phyloP scores from a whole-genome alignment of 2,329 filamentous ascomycete genomes.

The Pestalotiopsis sp. region DNA sequence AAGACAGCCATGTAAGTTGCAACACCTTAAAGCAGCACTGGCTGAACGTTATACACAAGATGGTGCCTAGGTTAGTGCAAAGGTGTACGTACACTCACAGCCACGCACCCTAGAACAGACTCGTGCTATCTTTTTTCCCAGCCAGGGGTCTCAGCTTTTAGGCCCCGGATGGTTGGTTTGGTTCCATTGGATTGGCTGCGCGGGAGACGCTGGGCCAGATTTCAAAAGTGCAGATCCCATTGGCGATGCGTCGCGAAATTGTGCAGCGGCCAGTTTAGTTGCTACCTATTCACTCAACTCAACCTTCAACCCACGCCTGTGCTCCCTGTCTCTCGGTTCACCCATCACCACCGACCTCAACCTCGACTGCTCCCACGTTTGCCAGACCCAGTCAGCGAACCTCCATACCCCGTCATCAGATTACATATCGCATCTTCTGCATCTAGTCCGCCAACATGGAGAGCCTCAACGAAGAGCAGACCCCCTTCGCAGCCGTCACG shows the following conservation, averaged over 20 bases:
- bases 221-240: slow-evolving; percentile 15
- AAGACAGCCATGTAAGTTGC: neutral
- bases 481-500: slow-evolving; percentile 87
- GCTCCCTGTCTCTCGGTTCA: neutral
- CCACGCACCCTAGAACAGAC: neutral
- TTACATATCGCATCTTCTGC: neutral
- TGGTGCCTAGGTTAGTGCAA: neutral
- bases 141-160: neutral
- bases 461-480: slow-evolving; percentile 82
- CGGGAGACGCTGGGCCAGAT: slow-evolving; percentile 8
- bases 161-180: neutral
- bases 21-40: neutral
- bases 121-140: neutral
- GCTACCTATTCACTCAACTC: neutral
- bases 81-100: neutral
- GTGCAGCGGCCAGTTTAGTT: neutral
- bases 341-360: neutral
- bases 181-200: neutral
- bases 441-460: slow-evolving; percentile 63
- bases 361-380: neutral
- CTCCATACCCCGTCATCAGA: neutral
- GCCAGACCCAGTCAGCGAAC: neutral
- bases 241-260: slow-evolving; percentile 12
- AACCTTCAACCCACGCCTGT: neutral
- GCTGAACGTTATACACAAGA: neutral